Percentiles rank a stretch among this genome's conserved stretches.
Conservation (phyloP, 495 filamentous ascomycete species). For the Penicillium roqueforti region DNA sequence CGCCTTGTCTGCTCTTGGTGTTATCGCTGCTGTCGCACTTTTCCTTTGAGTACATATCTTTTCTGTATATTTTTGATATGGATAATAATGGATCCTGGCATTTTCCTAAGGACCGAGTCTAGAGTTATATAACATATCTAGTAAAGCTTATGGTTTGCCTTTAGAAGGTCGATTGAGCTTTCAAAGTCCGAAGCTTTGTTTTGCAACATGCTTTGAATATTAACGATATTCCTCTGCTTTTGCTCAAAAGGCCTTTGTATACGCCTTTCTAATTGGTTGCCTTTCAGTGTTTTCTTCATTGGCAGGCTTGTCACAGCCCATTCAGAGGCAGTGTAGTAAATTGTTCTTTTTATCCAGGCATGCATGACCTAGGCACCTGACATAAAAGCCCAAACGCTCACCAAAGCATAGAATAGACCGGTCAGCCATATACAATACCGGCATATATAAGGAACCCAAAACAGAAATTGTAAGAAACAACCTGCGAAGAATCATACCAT, state of each 20-base stretch:
- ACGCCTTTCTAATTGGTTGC: neutral
- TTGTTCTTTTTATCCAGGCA: slow-evolving; percentile 8
- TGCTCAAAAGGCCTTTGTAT: neutral
- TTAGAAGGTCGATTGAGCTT: neutral
- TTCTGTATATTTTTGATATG: neutral
- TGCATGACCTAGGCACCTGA: slow-evolving; percentile 1
- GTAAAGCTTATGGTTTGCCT: neutral
- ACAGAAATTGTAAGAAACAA: neutral
- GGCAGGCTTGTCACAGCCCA: neutral
- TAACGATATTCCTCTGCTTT: slow-evolving; percentile 2
- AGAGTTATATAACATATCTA: neutral
- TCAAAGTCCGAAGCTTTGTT: neutral
- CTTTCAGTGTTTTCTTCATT: neutral
- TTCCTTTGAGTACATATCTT: neutral
- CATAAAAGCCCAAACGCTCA: slow-evolving; percentile 16
- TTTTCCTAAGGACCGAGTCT: neutral
- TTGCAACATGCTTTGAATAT: slow-evolving; percentile 16
- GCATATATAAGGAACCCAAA: neutral
- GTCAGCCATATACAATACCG: neutral
- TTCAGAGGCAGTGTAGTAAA: neutral
- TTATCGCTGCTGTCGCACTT: neutral
- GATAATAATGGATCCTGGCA: neutral
- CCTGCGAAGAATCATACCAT: neutral
- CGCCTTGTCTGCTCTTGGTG: neutral
- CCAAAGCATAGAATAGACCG: slow-evolving; percentile 12